Evolutionary conservation across 352 stramenopile species (phyloP), one percentile per base, ranked within the genome.

Genomic region (Globisporangium spinosum): DNA sequence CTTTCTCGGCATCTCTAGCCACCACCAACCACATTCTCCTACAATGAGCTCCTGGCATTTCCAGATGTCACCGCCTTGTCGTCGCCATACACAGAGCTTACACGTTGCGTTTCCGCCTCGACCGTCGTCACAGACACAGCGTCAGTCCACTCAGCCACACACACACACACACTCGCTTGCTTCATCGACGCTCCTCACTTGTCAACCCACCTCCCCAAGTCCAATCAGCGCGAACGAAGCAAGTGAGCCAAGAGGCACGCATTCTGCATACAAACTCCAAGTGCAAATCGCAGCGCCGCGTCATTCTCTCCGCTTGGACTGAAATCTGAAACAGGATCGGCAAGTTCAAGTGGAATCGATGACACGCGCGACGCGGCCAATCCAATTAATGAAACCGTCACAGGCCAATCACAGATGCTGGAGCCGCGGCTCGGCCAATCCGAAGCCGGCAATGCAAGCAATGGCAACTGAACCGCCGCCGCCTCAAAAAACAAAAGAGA

Each of bases 351-450:
- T 68, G 20, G n/a, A 61, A 49, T 20, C 47, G 67, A 68, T 80
- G 74, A 76, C 74, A 76, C 74, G 69, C 67, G 60, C 69, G 72
- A 82, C 70, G 73, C 71, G 76, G 29, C 64, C 53, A 35, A 54
- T 53, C 22, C 43, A 49, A 59, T 27, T 69, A 38, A 29, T 62
- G 58, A 25, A 68, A 60, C 61, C 25, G 53, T 68, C 51, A 0
- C 40, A 57, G 25, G 22, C 49, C 49, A 57, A 57, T 57, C 49
- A 57, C 22, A 34, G 23, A 32, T 57, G 1, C 29, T 20, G 29
- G 38, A 15, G n/a, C 20, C 8, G 17, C 8, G 20, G 34, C 17
- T 51, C 43, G 60, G 32, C 58, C 58, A 74, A 61, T 65, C 25
- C 55, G n/a, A 8, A 7, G 4, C 1, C 2, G 12, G 23, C 4